phyloP scores from a whole-genome alignment of 139 green algal species.

The Zygnema cylindricum region DNA sequence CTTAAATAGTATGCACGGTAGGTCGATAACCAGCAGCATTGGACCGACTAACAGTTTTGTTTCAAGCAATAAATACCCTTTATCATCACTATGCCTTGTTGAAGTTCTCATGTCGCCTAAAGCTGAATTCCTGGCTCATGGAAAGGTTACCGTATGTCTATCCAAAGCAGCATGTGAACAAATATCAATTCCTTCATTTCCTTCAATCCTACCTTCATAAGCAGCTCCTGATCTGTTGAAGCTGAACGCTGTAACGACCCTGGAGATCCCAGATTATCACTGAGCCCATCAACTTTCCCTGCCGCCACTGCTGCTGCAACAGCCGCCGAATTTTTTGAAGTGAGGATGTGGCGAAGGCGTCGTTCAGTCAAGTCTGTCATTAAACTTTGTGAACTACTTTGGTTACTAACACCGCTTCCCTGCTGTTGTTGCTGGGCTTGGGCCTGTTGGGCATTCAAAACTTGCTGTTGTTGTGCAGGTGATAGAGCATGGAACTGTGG shows the following conservation, averaged over 20 bases:
- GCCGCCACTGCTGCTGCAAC: not conserved
- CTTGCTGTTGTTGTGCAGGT: slow-evolving; percentile 29
- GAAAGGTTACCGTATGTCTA: too few relatives aligned
- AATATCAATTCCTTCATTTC: too few relatives aligned
- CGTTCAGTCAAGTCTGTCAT: not conserved
- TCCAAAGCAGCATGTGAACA: too few relatives aligned
- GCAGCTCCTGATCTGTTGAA: not conserved
- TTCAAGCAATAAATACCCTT: too few relatives aligned
- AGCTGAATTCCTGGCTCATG: too few relatives aligned
- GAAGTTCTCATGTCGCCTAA: too few relatives aligned
- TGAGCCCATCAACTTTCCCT: not conserved
- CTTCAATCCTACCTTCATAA: not conserved
- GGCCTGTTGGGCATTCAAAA: slow-evolving; percentile 32
- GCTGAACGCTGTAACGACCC: not conserved
- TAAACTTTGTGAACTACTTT: not conserved
- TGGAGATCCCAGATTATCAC: not conserved
- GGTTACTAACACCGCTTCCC: not conserved
- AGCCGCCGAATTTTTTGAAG: not conserved
- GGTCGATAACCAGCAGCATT: too few relatives aligned
- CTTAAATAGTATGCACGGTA: too few relatives aligned
- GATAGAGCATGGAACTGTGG: slow-evolving; percentile 28
- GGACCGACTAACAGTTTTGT: too few relatives aligned
- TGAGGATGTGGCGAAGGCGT: not conserved
- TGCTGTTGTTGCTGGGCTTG: slow-evolving; percentile 26
- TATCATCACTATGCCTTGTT: too few relatives aligned